phyloP scores from a whole-genome alignment of 345 rosid genomes.

The Acer saccharum region DNA sequence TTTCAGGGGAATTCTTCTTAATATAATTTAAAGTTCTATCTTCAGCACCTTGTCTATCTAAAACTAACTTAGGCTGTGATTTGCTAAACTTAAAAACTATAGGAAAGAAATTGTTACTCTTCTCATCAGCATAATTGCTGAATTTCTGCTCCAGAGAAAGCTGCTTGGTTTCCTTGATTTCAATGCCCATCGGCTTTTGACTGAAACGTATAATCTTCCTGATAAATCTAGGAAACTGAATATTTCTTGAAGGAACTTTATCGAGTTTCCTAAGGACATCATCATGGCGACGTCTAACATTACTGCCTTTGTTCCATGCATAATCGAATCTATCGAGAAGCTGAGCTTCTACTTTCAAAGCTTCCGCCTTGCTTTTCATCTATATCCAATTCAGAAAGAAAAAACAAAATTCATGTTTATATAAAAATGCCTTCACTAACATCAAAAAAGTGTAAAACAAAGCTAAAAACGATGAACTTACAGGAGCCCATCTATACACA shows the following conservation, averaged over 20 bases:
- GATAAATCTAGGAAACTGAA: constrained; percentile 30
- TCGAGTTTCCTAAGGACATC: constrained; percentile 59
- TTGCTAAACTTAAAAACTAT: constrained; percentile 52
- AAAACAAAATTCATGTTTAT: not conserved
- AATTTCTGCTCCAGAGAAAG: constrained; percentile 31
- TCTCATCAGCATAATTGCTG: constrained; percentile 30
- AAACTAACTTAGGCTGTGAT: constrained; percentile 54
- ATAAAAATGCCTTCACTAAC: not conserved
- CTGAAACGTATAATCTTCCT: constrained; percentile 39
- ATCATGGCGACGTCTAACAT: constrained; percentile 62
- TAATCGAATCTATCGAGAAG: constrained; percentile 73
- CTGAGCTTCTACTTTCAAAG: constrained; percentile 56
- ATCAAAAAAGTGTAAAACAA: not conserved
- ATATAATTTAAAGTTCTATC: constrained; percentile 16
- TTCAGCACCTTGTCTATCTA: constrained; percentile 16
- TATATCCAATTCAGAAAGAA: constrained; percentile 22
- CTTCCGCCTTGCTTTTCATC: constrained; percentile 69
- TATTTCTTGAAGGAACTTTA: constrained; percentile 34
- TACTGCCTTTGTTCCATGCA: constrained; percentile 90
- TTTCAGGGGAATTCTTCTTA: not conserved
- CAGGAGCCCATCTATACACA: constrained; percentile 81
- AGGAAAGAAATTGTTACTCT: constrained; percentile 31
- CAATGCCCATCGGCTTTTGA: constrained; percentile 56
- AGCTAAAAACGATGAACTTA: constrained; percentile 28
- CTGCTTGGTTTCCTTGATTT: constrained; percentile 50